Evolutionary conservation across 2,329 filamentous ascomycete genomes (phyloP).

Genomic region (Botrytis deweyae): DNA sequence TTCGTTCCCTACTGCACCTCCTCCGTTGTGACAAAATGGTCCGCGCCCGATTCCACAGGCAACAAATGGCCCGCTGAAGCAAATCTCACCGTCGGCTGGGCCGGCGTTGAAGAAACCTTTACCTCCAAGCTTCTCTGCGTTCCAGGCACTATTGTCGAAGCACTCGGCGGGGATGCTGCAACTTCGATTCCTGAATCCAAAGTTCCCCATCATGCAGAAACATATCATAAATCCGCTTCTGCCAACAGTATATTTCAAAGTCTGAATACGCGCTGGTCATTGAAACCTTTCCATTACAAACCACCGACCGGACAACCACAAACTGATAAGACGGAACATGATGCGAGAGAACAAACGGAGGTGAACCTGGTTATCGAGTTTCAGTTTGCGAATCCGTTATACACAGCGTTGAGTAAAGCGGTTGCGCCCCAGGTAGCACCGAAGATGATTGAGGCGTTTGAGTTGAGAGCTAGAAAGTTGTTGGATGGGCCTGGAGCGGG

Average conservation of each 20-base stretch:
- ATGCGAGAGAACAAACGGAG: constrained; percentile 57
- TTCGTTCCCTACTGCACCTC: constrained; percentile 92
- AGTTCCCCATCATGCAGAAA: constrained; percentile 44
- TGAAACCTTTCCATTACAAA: constrained; percentile 52
- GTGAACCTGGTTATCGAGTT: constrained; percentile 77
- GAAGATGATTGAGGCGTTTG: constrained; percentile 92
- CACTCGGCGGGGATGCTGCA: constrained; percentile 61
- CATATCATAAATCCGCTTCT: constrained; percentile 41
- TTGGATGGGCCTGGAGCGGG: constrained; percentile 40
- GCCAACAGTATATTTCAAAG: constrained; percentile 62
- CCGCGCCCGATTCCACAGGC: constrained; percentile 49
- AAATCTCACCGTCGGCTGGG: constrained; percentile 82
- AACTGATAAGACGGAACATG: constrained; percentile 34
- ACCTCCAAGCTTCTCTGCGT: constrained; percentile 77
- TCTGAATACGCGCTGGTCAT: constrained; percentile 68
- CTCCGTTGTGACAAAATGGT: constrained; percentile 76
- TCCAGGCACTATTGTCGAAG: constrained; percentile 71
- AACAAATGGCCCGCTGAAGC: constrained; percentile 69
- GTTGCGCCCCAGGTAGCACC: constrained; percentile 82
- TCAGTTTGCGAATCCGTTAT: constrained; percentile 84
- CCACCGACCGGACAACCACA: constrained; percentile 42
- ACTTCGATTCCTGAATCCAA: constrained; percentile 45
- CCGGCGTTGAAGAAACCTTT: constrained; percentile 79
- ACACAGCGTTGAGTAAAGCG: constrained; percentile 76
- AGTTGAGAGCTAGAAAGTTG: constrained; percentile 68